These are phyloP conservation scores for Epichloe gansuensis DNA, from an alignment of 2,329 filamentous ascomycete genomes.

Conservation along the genomic window DNA sequence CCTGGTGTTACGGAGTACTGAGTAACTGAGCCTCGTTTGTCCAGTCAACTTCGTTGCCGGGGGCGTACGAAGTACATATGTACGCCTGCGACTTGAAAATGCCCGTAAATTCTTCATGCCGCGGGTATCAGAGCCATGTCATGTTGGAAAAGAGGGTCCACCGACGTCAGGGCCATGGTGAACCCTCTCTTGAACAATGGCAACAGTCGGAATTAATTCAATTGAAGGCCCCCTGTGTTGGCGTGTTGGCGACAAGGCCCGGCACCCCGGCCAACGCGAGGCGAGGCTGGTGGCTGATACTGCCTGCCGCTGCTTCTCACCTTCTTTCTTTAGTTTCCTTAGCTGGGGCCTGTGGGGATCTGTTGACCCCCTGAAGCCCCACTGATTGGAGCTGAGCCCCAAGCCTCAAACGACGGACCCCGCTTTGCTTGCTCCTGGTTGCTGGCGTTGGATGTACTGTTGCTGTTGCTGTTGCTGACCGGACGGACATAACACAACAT, in stretches of 20 bases:
- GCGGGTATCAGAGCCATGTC: no score
- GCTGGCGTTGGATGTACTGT: background rate
- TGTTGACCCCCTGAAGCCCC: conserved; percentile 6
- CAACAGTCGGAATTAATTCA: background rate
- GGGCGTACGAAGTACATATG: no score
- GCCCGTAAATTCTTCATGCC: no score
- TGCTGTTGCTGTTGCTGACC: background rate
- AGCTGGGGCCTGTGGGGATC: background rate
- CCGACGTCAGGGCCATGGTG: background rate
- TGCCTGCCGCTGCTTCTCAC: conserved; percentile 2
- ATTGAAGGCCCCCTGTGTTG: background rate
- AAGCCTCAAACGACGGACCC: conserved; percentile 9
- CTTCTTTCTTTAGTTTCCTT: background rate
- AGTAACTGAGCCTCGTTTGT: background rate
- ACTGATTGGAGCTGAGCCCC: conserved; percentile 10
- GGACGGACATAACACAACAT: conserved; percentile 1
- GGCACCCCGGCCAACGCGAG: no score
- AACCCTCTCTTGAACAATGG: no score
- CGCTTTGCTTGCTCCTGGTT: background rate
- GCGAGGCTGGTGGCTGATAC: no score
- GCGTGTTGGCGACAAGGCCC: background rate
- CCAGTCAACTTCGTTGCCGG: no score
- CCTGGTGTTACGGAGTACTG: no score
- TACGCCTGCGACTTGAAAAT: no score
- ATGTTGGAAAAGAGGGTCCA: background rate